A percentile compares a stretch with the other conserved stretches of the same genome.
These are phyloP conservation scores for Emergomyces pasteurianus DNA, from an alignment of 2,329 filamentous ascomycete genomes.

Conservation along the genomic window DNA sequence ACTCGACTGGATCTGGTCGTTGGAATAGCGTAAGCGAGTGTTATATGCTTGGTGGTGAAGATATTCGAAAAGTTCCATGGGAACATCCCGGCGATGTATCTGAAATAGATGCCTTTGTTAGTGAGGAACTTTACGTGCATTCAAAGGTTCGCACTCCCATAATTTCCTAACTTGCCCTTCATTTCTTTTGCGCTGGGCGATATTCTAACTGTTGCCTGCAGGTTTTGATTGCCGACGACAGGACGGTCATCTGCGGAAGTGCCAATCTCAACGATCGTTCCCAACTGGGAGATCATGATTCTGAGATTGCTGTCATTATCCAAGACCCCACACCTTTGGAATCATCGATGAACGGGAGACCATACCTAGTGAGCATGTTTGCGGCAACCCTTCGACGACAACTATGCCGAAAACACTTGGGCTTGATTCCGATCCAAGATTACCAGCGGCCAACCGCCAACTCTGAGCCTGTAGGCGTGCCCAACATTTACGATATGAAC, in stretches of 20 bases:
- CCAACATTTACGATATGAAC: conserved; percentile 45
- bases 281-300: conserved; percentile 74
- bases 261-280: conserved; percentile 61
- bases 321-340: conserved; percentile 62
- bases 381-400: conserved; percentile 71
- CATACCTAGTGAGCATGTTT: conserved; percentile 61
- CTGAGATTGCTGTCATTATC: conserved; percentile 80
- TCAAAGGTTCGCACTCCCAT: conserved; percentile 46
- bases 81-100: conserved; percentile 56
- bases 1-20: conserved; percentile 30
- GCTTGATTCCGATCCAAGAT: conserved; percentile 62
- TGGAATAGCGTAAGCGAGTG: conserved; percentile 58
- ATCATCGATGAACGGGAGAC: conserved; percentile 59
- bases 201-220: conserved; percentile 42
- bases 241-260: conserved; percentile 68
- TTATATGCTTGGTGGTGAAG: conserved; percentile 61
- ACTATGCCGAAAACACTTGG: conserved; percentile 84
- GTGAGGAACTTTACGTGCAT: conserved; percentile 94
- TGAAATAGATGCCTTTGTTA: conserved; percentile 78
- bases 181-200: conserved; percentile 15
- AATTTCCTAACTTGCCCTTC: not conserved
- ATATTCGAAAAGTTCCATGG: conserved; percentile 60
- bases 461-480: conserved; percentile 45
- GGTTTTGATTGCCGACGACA: conserved; percentile 66
- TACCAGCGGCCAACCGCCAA: conserved; percentile 49